Conservation (phyloP, 2,329 filamentous ascomycete species). For the Apiospora arundinis region DNA sequence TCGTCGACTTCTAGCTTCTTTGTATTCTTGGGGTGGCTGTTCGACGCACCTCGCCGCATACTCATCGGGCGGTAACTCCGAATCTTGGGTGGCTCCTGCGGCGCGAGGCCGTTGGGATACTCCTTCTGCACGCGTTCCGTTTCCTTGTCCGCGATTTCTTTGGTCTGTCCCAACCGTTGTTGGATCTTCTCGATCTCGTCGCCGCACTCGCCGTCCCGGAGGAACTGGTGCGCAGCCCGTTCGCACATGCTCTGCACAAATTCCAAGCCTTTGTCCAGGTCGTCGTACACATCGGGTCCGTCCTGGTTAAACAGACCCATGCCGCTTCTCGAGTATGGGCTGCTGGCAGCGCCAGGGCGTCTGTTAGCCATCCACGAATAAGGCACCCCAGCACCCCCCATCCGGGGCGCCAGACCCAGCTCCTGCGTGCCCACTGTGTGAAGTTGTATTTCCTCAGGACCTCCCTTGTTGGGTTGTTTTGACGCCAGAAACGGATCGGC, state of each 20-base stretch:
- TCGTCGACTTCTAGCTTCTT: slow-evolving; percentile 35
- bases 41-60: slow-evolving; percentile 52
- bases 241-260: slow-evolving; percentile 83
- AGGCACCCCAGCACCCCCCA: background rate
- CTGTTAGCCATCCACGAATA: background rate
- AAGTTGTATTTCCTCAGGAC: slow-evolving; percentile 44
- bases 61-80: slow-evolving; percentile 59
- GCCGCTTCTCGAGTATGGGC: slow-evolving; percentile 17
- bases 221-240: slow-evolving; percentile 84
- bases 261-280: slow-evolving; percentile 79
- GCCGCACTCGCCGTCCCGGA: slow-evolving; percentile 87
- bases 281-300: slow-evolving; percentile 66
- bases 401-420: slow-evolving; percentile 30
- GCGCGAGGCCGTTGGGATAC: slow-evolving; percentile 43
- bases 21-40: slow-evolving; percentile 30
- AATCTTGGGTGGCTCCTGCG: slow-evolving; percentile 44
- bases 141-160: slow-evolving; percentile 65
- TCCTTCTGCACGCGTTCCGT: slow-evolving; percentile 62
- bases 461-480: slow-evolving; percentile 29
- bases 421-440: slow-evolving; percentile 45
- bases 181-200: slow-evolving; percentile 76
- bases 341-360: background rate
- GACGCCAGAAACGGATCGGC: slow-evolving; percentile 28
- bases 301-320: slow-evolving; percentile 23
- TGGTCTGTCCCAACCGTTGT: slow-evolving; percentile 67